Conservation (phyloP, 2,329 filamentous ascomycete genomes). For the Daldinia sp. region DNA sequence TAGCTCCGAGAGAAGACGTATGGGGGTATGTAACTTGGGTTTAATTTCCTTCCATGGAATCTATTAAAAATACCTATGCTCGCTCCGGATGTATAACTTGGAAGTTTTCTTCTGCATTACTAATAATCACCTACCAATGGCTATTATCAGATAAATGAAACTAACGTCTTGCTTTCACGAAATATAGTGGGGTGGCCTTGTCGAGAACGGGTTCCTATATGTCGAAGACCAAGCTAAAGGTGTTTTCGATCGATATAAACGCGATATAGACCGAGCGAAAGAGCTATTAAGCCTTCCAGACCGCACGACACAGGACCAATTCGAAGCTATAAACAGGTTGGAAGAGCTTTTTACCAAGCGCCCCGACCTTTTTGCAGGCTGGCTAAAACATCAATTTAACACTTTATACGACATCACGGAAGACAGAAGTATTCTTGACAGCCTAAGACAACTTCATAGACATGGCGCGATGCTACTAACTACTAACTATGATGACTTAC, state of each 20-base stretch:
- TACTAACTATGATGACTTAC: constrained; percentile 32
- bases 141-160: no score
- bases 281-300: not conserved
- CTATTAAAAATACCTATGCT: not conserved
- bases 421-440: constrained; percentile 14
- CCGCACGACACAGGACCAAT: not conserved
- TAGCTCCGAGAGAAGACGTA: constrained; percentile 7
- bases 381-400: constrained; percentile 29
- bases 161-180: not conserved
- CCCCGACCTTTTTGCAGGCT: constrained; percentile 14
- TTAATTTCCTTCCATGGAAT: not conserved
- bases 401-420: constrained; percentile 9
- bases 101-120: not conserved
- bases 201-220: not conserved
- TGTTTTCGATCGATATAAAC: not conserved
- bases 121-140: not conserved
- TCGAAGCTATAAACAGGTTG: constrained; percentile 1
- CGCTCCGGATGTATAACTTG: not conserved
- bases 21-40: constrained; percentile 12
- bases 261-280: not conserved
- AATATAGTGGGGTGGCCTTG: not conserved
- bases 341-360: constrained; percentile 10
- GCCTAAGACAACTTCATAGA: constrained; percentile 21
- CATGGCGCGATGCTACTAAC: constrained; percentile 29
- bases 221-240: not conserved